A percentile compares a stretch with the other conserved stretches of the same genome.
Conservation (phyloP, 148 eudicot species). For the Rhododendron simsii region DNA sequence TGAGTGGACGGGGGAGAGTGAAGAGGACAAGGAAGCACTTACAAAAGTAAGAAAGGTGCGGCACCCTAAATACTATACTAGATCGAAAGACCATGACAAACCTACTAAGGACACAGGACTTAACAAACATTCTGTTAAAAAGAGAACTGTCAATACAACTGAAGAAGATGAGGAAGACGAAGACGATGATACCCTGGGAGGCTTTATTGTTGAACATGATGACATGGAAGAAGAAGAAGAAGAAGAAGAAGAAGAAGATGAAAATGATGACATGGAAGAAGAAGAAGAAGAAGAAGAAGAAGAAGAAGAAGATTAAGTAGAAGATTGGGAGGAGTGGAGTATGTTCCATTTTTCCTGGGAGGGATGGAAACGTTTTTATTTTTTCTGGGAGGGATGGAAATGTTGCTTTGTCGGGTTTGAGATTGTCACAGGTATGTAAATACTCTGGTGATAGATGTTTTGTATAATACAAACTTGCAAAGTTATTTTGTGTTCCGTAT, state of each 20-base stretch:
- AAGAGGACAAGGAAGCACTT: conserved; percentile 44
- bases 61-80: conserved; percentile 53
- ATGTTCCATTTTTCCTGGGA: not conserved
- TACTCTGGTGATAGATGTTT: not conserved
- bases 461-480: not conserved
- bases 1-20: conserved; percentile 80
- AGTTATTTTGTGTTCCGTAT: not conserved
- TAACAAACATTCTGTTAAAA: conserved; percentile 13
- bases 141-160: conserved; percentile 11
- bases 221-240: conserved; percentile 34
- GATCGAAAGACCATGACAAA: conserved; percentile 51
- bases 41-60: conserved; percentile 38
- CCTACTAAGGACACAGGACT: conserved; percentile 14
- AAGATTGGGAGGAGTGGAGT: not conserved
- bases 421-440: not conserved
- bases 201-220: conserved; percentile 70
- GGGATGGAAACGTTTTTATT: not conserved
- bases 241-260: conserved; percentile 15
- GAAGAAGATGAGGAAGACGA: conserved; percentile 44
- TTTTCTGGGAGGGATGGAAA: not conserved
- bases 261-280: conserved; percentile 44
- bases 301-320: conserved; percentile 28
- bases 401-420: not conserved
- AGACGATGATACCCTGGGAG: conserved; percentile 79
- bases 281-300: conserved; percentile 33